Evolutionary conservation across 352 stramenopile genomes (phyloP).

Genomic region (Albugo candida): DNA sequence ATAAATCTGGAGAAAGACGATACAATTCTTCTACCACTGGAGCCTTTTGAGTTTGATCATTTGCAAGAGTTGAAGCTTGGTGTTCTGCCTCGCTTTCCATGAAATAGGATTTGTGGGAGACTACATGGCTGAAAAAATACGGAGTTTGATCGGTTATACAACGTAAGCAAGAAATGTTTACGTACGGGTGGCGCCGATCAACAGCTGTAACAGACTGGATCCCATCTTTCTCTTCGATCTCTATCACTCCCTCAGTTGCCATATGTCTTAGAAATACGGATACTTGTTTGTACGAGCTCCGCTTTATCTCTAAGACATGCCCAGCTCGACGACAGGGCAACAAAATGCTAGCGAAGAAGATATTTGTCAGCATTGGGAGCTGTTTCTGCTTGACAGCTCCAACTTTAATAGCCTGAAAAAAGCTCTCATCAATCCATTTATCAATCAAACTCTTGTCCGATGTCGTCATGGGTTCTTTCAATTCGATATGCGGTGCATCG

Average conservation of each 20-base stretch:
- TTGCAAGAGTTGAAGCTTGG: slow-evolving; percentile 29
- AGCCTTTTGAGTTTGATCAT: slow-evolving; percentile 36
- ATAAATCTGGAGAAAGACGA: not conserved
- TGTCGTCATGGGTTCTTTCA: slow-evolving; percentile 13
- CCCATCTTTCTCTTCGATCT: slow-evolving; percentile 42
- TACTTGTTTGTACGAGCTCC: slow-evolving; percentile 65
- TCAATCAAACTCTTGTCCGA: slow-evolving; percentile 55
- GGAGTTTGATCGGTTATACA: not conserved
- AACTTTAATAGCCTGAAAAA: slow-evolving; percentile 43
- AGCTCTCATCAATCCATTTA: slow-evolving; percentile 28
- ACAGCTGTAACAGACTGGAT: slow-evolving; percentile 63
- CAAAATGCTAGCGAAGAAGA: slow-evolving; percentile 46
- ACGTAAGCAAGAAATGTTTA: slow-evolving; percentile 3
- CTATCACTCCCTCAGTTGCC: slow-evolving; percentile 26
- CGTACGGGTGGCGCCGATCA: slow-evolving; percentile 41
- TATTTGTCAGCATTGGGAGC: slow-evolving; percentile 56
- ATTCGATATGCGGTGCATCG: slow-evolving; percentile 11
- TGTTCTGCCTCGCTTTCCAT: slow-evolving; percentile 9
- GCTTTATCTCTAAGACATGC: slow-evolving; percentile 47
- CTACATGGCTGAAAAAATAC: not conserved
- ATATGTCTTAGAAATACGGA: slow-evolving; percentile 56
- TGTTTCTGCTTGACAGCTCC: slow-evolving; percentile 44
- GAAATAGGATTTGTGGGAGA: not conserved
- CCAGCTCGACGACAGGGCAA: slow-evolving; percentile 35
- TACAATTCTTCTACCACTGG: slow-evolving; percentile 22